phyloP scores from a whole-genome alignment of 805 yeast genomes.

The Candida ovalis region DNA sequence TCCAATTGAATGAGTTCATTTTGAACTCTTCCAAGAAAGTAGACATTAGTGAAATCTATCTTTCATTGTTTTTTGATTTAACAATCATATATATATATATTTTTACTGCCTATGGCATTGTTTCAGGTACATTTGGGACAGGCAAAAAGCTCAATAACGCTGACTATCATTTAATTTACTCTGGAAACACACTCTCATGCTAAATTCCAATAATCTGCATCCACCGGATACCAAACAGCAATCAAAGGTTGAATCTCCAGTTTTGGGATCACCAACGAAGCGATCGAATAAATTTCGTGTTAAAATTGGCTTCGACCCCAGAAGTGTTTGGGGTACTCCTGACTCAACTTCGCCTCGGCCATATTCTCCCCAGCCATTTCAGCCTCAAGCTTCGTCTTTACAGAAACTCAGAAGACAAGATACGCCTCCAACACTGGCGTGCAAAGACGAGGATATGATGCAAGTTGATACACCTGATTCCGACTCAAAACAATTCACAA shows the following conservation, averaged over 20 bases:
- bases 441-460: slow-evolving; percentile 1
- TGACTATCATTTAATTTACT: too few species aligned
- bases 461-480: neutral
- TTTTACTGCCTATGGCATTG: too few species aligned
- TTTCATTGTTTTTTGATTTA: too few species aligned
- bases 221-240: too few species aligned
- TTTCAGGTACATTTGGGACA: too few species aligned
- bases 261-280: neutral
- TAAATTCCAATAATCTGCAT: too few species aligned
- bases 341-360: neutral
- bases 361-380: neutral
- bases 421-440: neutral
- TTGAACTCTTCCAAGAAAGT: too few species aligned
- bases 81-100: too few species aligned
- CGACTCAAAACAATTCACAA: neutral
- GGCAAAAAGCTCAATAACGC: too few species aligned
- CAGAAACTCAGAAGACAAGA: slow-evolving; percentile 1
- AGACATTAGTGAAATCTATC: too few species aligned
- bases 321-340: neutral
- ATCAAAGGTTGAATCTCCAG: neutral
- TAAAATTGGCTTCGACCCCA: slow-evolving; percentile 2
- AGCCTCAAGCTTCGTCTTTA: neutral
- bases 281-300: neutral
- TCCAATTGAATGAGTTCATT: too few species aligned
- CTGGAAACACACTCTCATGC: too few species aligned